phyloP scores from a whole-genome alignment of 257 asterid species.

The Solanum tarijense region DNA sequence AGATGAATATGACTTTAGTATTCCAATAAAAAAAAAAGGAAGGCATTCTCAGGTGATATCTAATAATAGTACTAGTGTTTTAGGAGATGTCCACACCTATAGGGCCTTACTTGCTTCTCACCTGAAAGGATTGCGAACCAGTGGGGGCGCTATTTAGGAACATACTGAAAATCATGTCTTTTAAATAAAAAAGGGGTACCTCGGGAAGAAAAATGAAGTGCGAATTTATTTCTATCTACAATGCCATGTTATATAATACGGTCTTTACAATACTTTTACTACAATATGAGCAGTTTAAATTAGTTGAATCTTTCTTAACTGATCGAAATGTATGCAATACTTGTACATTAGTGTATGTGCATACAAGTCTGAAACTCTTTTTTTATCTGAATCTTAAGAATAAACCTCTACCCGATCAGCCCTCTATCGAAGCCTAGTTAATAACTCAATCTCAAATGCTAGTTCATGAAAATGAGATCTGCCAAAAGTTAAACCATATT shows the following conservation, averaged over 20 bases:
- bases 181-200: accelerated
- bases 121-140: neutral
- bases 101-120: neutral
- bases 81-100: neutral
- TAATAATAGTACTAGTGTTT: neutral
- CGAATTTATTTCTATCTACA: neutral
- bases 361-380: neutral
- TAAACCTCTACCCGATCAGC: neutral
- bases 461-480: neutral
- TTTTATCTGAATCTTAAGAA: neutral
- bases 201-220: neutral
- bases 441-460: neutral
- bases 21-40: neutral
- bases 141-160: accelerated
- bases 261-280: neutral
- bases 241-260: accelerated
- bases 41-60: neutral
- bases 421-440: neutral
- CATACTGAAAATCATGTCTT: neutral
- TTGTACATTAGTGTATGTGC: neutral
- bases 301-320: neutral
- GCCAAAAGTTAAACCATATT: neutral
- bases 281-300: neutral
- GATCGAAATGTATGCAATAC: neutral
- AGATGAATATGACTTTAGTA: neutral